phyloP scores from a whole-genome alignment of 2,329 filamentous ascomycete species.

The Coniella vitis region DNA sequence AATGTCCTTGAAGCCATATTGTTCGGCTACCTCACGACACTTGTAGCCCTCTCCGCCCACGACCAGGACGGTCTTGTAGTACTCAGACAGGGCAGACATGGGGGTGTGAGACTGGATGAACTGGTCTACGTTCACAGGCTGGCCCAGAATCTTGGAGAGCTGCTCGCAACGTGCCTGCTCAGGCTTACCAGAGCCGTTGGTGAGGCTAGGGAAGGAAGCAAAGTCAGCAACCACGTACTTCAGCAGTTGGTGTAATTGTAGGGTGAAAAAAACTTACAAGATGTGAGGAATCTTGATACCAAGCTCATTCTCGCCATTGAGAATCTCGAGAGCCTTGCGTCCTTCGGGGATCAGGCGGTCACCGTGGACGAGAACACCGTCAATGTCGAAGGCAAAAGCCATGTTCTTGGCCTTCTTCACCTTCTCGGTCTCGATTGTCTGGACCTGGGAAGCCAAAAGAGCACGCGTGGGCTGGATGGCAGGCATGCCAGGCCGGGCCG shows the following conservation, averaged over 20 bases:
- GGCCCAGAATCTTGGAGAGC: slow-evolving; percentile 58
- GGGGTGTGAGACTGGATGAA: slow-evolving; percentile 75
- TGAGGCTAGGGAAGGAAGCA: slow-evolving; percentile 35
- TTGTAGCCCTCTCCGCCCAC: slow-evolving; percentile 70
- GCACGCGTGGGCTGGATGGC: slow-evolving; percentile 56
- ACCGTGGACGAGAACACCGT: slow-evolving; percentile 69
- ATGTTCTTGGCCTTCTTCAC: slow-evolving; percentile 68
- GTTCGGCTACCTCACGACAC: slow-evolving; percentile 65
- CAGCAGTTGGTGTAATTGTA: no score
- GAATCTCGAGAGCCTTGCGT: slow-evolving; percentile 58
- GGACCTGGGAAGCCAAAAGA: slow-evolving; percentile 62
- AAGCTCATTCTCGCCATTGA: slow-evolving; percentile 70
- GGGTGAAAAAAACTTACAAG: slow-evolving; percentile 42
- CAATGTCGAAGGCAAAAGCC: slow-evolving; percentile 75
- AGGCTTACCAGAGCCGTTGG: slow-evolving; percentile 68
- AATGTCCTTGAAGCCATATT: slow-evolving; percentile 68
- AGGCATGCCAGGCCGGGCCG: slow-evolving; percentile 49
- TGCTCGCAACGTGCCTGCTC: slow-evolving; percentile 59
- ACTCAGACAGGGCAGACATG: slow-evolving; percentile 69
- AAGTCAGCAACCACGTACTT: slow-evolving; percentile 1
- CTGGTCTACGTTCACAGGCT: slow-evolving; percentile 61
- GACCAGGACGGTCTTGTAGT: slow-evolving; percentile 70
- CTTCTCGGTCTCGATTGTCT: slow-evolving; percentile 60
- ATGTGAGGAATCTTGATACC: slow-evolving; percentile 73
- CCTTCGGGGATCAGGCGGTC: slow-evolving; percentile 64